Evolutionary conservation across 139 green algal species (phyloP), one percentile per base, ranked within the genome.

Genomic region (Ulvella scutata): DNA sequence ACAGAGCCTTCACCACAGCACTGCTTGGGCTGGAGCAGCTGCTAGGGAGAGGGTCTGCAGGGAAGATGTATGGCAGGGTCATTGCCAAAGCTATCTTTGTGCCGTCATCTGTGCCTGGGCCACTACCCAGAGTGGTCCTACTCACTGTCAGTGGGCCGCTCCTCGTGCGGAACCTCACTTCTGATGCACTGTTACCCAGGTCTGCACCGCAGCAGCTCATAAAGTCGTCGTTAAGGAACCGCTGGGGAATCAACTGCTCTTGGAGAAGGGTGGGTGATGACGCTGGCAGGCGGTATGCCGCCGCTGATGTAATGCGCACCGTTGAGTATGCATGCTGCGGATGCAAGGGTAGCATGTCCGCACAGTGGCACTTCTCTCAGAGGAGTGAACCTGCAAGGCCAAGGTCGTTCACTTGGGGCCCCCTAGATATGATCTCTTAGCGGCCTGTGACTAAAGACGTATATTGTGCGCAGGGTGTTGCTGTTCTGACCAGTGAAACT

Each of bases 361-460:
- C 89, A 94, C 38, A 90, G 77, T 3, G 83, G 79, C n/a, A 91
- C 87, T 76, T 92, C 88, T 10, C n/a, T 51, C 6, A 62, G 76
- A 33, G 84, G 86, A 0, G 88, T 92, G 82, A 92, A 92, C 87
- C 87, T 91, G 21, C 87, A n/a, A n/a, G n/a, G n/a, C n/a, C n/a
- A n/a, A n/a, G n/a, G n/a, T n/a, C n/a, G n/a, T n/a, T n/a, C n/a
- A n/a, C n/a, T n/a, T n/a, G n/a, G n/a, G n/a, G n/a, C n/a, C n/a
- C n/a, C n/a, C n/a, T n/a, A n/a, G n/a, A n/a, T n/a, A n/a, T n/a
- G n/a, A n/a, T n/a, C n/a, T n/a, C n/a, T n/a, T n/a, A n/a, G n/a
- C n/a, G n/a, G n/a, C n/a, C n/a, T n/a, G n/a, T n/a, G n/a, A n/a
- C n/a, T n/a, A n/a, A n/a, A n/a, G n/a, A n/a, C n/a, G n/a, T n/a